Conservation (phyloP, 441 rosid genomes). For the Kokia cookei region DNA sequence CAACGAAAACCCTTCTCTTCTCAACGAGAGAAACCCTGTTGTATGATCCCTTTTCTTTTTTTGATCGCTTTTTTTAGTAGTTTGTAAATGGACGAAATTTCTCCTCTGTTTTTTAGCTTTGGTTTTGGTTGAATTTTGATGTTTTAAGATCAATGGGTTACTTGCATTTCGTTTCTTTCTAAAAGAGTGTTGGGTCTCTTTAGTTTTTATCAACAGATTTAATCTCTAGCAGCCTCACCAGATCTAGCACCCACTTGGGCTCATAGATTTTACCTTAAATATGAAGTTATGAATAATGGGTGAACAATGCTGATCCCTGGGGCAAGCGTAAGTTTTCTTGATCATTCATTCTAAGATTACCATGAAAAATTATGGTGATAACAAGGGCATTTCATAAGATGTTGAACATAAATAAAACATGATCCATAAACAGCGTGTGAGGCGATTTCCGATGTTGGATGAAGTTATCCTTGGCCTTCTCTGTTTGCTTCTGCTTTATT, state of each 20-base stretch:
- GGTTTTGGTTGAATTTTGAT: background rate
- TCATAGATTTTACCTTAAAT: background rate
- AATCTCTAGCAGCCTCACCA: background rate
- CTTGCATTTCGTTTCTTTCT: background rate
- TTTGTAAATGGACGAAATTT: background rate
- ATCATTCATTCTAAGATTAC: background rate
- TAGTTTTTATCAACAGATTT: background rate
- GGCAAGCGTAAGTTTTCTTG: background rate
- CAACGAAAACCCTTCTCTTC: conserved; percentile 57
- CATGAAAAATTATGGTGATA: background rate
- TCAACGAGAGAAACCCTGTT: conserved; percentile 51
- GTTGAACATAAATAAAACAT: background rate
- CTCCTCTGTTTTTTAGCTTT: background rate
- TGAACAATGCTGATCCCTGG: background rate
- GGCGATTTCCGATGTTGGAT: background rate
- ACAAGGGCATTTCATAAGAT: background rate
- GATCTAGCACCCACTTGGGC: background rate
- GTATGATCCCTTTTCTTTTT: background rate
- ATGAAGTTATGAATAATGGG: background rate
- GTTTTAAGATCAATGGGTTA: background rate
- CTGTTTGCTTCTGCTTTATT: background rate
- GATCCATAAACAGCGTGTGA: background rate
- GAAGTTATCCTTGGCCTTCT: background rate
- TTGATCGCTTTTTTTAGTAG: background rate
- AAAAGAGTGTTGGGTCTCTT: background rate